Conservation (phyloP, 345 rosid genomes). For the Eucalyptus globulus region DNA sequence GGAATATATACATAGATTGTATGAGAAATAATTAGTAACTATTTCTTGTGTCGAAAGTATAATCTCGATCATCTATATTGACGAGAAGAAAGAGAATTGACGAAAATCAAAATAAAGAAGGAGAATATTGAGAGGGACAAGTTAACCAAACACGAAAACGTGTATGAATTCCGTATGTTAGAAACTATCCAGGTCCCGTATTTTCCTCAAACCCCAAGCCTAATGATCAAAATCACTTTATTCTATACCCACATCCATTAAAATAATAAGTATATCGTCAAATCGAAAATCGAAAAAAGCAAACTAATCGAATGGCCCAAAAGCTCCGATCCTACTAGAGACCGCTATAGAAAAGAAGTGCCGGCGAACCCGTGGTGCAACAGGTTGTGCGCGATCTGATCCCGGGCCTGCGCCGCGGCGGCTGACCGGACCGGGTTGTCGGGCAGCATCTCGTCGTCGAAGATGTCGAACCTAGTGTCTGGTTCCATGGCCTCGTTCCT, state of each 20-base stretch:
- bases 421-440: slow-evolving; percentile 12
- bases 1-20: neutral
- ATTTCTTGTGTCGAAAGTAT: rapidly evolving
- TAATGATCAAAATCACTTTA: neutral
- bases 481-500: slow-evolving; percentile 18
- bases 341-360: neutral
- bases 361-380: slow-evolving; percentile 21
- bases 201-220: neutral
- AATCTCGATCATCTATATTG: neutral
- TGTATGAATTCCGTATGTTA: neutral
- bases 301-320: neutral
- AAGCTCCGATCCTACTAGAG: neutral
- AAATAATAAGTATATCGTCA: neutral
- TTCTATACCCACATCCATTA: neutral
- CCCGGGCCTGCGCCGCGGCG: slow-evolving; percentile 20
- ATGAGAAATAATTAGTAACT: neutral
- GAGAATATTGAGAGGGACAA: neutral
- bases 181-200: neutral
- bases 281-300: neutral
- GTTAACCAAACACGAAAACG: neutral
- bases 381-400: slow-evolving; percentile 37
- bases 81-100: neutral
- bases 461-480: slow-evolving; percentile 11
- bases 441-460: slow-evolving; percentile 28
- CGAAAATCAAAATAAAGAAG: neutral